Evolutionary conservation across 352 stramenopile species (phyloP), one percentile per base, ranked within the genome.

Genomic region (Aphanomyces invadans): DNA sequence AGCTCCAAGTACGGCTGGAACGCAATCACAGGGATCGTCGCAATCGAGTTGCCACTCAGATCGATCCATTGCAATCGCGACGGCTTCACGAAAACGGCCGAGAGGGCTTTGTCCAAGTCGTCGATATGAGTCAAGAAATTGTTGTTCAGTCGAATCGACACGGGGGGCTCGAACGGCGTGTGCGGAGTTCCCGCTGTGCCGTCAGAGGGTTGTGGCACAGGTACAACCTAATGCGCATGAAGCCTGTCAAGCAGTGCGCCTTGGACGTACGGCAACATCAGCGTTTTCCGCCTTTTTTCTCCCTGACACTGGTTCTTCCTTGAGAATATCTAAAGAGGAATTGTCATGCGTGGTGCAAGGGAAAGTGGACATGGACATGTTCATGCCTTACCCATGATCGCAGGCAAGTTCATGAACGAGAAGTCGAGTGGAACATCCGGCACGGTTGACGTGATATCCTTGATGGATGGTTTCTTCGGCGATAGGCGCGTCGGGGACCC

Each of bases 391-490:
- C 81, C 81, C 52, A 77, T 80, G 11, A 88, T 72, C 0, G 71
- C 65, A 0, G 70, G 31, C 23, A 89, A 75, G 0, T 79, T 77
- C 78, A 89, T 86, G 71, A 89, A 89, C 9, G 81, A 89, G 54
- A 81, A 89, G 65, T 88, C 79, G 19, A 89, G 68, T 1, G 78
- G 79, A 12, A 74, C 63, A 31, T 69, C 62, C 15, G 62, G 62
- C 17, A 69, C 11, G 0, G n/a, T 51, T 9, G 62, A 31, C 25
- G 39, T 64, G 17, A 69, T 57, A 17, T 67, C 60, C 28, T 67
- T 67, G 31, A 67, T 31, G 12, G 45, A 55, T 25, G 60, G 45
- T 46, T 57, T 56, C 25, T 31, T n/a, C 21, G 60, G 21, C 15
- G 60, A 49, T 31, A 23, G 28, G 10, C 59, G 19, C 11, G 59